phyloP scores from a whole-genome alignment of 2,329 filamentous ascomycete genomes.

The Leptographium flavum region DNA sequence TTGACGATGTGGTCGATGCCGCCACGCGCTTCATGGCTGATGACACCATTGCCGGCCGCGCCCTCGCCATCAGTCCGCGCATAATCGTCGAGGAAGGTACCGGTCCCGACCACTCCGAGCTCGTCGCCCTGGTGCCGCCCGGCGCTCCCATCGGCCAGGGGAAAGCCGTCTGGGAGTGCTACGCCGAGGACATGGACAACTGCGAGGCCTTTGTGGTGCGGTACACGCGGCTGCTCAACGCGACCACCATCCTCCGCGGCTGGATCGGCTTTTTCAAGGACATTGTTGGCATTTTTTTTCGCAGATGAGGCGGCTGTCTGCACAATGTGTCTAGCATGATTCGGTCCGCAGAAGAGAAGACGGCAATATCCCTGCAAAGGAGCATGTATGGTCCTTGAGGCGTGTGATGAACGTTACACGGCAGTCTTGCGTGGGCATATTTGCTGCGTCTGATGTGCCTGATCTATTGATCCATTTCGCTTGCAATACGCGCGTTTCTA shows the following conservation, averaged over 20 bases:
- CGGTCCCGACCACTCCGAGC: not conserved
- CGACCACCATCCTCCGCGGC: slow-evolving; percentile 30
- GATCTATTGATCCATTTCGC: too few relatives aligned
- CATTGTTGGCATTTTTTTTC: slow-evolving; percentile 11
- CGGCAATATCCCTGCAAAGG: too few relatives aligned
- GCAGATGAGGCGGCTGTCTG: too few relatives aligned
- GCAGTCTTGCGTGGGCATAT: too few relatives aligned
- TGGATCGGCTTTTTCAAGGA: slow-evolving; percentile 36
- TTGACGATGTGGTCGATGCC: slow-evolving; percentile 48
- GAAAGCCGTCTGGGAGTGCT: slow-evolving; percentile 44
- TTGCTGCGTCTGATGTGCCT: too few relatives aligned
- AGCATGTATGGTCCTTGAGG: too few relatives aligned
- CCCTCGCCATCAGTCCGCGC: slow-evolving; percentile 42
- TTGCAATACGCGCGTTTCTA: too few relatives aligned
- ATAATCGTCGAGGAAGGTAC: slow-evolving; percentile 27
- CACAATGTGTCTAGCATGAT: too few relatives aligned
- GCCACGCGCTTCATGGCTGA: slow-evolving; percentile 47
- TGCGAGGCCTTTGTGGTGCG: slow-evolving; percentile 40
- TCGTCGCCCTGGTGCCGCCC: slow-evolving; percentile 7
- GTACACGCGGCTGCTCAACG: slow-evolving; percentile 39
- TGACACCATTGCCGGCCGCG: slow-evolving; percentile 38
- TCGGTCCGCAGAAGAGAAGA: too few relatives aligned
- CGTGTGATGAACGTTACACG: too few relatives aligned
- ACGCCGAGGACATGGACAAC: slow-evolving; percentile 42
- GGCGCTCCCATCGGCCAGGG: slow-evolving; percentile 10